Conservation (phyloP, 768 basidiomycete species). For the Coprinopsis strossmayeri region DNA sequence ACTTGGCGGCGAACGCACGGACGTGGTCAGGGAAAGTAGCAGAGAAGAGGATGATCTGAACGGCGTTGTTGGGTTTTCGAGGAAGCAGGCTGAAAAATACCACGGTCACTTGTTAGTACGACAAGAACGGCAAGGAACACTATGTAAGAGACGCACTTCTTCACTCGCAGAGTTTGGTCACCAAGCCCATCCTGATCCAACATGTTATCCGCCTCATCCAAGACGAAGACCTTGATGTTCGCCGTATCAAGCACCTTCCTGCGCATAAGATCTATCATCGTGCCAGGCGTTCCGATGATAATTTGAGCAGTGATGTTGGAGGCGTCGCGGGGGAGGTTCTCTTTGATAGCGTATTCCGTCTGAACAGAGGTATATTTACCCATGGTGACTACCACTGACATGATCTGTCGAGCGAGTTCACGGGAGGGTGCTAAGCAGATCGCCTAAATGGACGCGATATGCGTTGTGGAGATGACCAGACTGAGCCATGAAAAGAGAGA, state of each 20-base stretch:
- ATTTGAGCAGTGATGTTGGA: slow-evolving; percentile 79
- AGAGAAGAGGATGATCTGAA: slow-evolving; percentile 94
- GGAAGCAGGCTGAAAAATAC: slow-evolving; percentile 56
- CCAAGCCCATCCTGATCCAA: slow-evolving; percentile 90
- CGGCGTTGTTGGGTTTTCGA: slow-evolving; percentile 28
- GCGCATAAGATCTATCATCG: slow-evolving; percentile 82
- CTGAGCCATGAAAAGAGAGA: too few relatives aligned
- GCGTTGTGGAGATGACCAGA: too few relatives aligned
- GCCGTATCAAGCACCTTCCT: slow-evolving; percentile 66
- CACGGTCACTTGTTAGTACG: not conserved
- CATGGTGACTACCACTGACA: slow-evolving; percentile 90
- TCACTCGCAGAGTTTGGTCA: slow-evolving; percentile 89
- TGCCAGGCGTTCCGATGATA: slow-evolving; percentile 94
- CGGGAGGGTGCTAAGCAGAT: slow-evolving; percentile 97
- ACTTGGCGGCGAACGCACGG: slow-evolving; percentile 83
- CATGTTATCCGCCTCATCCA: slow-evolving; percentile 99
- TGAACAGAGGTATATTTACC: slow-evolving; percentile 92
- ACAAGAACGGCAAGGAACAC: not conserved
- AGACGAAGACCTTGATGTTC: slow-evolving; percentile 85
- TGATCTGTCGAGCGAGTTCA: slow-evolving; percentile 95
- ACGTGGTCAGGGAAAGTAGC: slow-evolving; percentile 97
- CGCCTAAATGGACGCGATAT: slow-evolving; percentile 58
- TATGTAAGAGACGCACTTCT: slow-evolving; percentile 57
- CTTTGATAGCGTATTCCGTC: slow-evolving; percentile 94
- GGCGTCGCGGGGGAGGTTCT: slow-evolving; percentile 62